Base-by-base conservation (phyloP, 106 monocot species). In the Triglochin maritima region DNA sequence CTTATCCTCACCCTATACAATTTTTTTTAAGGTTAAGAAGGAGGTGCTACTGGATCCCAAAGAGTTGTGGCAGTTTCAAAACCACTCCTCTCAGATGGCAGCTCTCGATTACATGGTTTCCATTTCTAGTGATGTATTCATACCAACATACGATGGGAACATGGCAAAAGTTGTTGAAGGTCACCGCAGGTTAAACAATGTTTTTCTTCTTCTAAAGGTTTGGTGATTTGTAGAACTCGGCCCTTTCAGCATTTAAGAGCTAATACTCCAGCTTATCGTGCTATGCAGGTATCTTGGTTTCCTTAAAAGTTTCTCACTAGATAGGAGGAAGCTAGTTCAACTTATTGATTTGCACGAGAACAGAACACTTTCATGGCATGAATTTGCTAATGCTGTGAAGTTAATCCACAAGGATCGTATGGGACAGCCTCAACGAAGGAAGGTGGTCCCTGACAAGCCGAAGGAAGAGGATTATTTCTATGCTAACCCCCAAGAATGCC, bases 101-200 rank as follows among this genome's bases (percentile, higher is more conserved):
- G 85, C 85, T 17, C 68, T 89, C 12, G 85, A 85, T 74, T 89
- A 86, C 76, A 85, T 89, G 76, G 85, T 89, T 44, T 80, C 89
- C n/a, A 55, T 89, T 15, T 76, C 83, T 4, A 89, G 83, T 72
- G 81, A 86, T 46, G 52, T 79, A 47, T 89, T 83, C 43, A 83
- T 89, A 17, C 85, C 89, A n/a, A 89, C 89, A 2, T 83, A 71
- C 57, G 81, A 89, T 72, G 89, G 89, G 14, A 89, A 89, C 79
- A 89, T 89, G 89, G 89, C 85, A 16, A 89, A 89, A 70, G 85
- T 89, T 52, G 85, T 89, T 47, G 85, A 89, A 69, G 89, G 89
- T 4, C 85, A 89, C 57, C 72, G 85, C 52, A 89, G 89, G 89
- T 85, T 56, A 43, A 63, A 57, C 51, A 8, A 11, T 42, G 29